phyloP scores from a whole-genome alignment of 495 filamentous ascomycete genomes.

The Penicillium soppii region DNA sequence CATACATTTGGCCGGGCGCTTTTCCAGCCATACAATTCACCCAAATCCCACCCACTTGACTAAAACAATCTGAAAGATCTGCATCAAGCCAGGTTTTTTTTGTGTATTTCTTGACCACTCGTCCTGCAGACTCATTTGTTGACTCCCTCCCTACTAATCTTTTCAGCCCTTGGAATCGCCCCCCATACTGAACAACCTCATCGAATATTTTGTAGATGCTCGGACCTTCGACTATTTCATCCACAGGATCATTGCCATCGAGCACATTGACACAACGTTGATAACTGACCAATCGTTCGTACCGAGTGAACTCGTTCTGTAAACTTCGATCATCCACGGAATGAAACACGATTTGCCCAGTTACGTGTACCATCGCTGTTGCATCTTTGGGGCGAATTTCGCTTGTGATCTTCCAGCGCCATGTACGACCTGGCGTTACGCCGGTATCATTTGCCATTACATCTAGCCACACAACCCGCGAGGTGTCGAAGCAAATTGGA shows the following conservation, averaged over 20 bases:
- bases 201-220: slow-evolving; percentile 49
- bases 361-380: background rate
- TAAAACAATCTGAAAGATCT: slow-evolving; percentile 39
- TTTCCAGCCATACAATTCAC: slow-evolving; percentile 53
- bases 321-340: background rate
- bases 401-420: background rate
- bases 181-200: slow-evolving; percentile 50
- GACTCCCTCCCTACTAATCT: slow-evolving; percentile 43
- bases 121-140: slow-evolving; percentile 40
- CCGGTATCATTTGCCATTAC: slow-evolving; percentile 5
- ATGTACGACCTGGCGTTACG: background rate
- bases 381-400: background rate
- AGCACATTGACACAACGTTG: slow-evolving; percentile 40
- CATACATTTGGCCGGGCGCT: slow-evolving; percentile 41
- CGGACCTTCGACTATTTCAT: slow-evolving; percentile 49
- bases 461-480: slow-evolving; percentile 39
- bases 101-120: slow-evolving; percentile 26
- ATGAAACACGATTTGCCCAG: background rate
- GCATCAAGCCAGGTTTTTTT: slow-evolving; percentile 36
- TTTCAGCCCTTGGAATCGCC: slow-evolving; percentile 42
- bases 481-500: slow-evolving; percentile 44
- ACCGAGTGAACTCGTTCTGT: slow-evolving; percentile 36
- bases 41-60: slow-evolving; percentile 53
- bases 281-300: slow-evolving; percentile 41
- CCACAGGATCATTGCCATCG: slow-evolving; percentile 32